phyloP scores from a whole-genome alignment of 140 eudicot genomes.

The Anethum foeniculum region DNA sequence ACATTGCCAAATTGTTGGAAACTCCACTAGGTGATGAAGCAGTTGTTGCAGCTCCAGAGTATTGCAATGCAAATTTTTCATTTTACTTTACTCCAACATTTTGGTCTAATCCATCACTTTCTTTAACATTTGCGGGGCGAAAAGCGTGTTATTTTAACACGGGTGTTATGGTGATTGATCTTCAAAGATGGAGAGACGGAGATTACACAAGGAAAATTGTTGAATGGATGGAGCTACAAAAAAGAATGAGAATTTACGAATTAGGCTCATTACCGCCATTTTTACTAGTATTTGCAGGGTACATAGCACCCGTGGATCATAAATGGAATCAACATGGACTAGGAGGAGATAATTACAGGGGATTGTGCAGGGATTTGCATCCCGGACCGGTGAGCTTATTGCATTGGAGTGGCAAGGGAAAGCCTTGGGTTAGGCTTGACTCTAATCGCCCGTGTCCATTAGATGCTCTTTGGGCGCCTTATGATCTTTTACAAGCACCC shows the following conservation, averaged over 20 bases:
- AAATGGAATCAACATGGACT: slow-evolving; percentile 93
- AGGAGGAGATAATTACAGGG: slow-evolving; percentile 80
- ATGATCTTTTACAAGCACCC: slow-evolving; percentile 64
- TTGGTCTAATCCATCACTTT: slow-evolving; percentile 85
- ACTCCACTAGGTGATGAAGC: slow-evolving; percentile 43
- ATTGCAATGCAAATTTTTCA: slow-evolving; percentile 82
- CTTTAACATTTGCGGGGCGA: slow-evolving; percentile 56
- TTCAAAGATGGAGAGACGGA: slow-evolving; percentile 60
- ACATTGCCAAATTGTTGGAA: slow-evolving; percentile 53
- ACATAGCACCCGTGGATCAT: slow-evolving; percentile 82
- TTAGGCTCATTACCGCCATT: slow-evolving; percentile 85
- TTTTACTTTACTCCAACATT: slow-evolving; percentile 83
- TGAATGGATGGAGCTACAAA: slow-evolving; percentile 96
- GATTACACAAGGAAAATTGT: slow-evolving; percentile 55
- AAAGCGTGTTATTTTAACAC: slow-evolving; percentile 81
- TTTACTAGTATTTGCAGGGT: slow-evolving; percentile 75
- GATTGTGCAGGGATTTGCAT: slow-evolving; percentile 77
- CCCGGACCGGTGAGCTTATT: slow-evolving; percentile 89
- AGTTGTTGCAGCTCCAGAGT: slow-evolving; percentile 83
- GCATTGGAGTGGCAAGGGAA: slow-evolving; percentile 98
- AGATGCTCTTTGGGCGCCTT: slow-evolving; percentile 93
- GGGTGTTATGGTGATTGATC: slow-evolving; percentile 86
- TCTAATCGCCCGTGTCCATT: slow-evolving; percentile 65
- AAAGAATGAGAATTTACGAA: slow-evolving; percentile 83
- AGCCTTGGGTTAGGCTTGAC: slow-evolving; percentile 90